Evolutionary conservation across 768 basidiomycete species (phyloP).

Genomic region (Hydnomerulius pinastri): DNA sequence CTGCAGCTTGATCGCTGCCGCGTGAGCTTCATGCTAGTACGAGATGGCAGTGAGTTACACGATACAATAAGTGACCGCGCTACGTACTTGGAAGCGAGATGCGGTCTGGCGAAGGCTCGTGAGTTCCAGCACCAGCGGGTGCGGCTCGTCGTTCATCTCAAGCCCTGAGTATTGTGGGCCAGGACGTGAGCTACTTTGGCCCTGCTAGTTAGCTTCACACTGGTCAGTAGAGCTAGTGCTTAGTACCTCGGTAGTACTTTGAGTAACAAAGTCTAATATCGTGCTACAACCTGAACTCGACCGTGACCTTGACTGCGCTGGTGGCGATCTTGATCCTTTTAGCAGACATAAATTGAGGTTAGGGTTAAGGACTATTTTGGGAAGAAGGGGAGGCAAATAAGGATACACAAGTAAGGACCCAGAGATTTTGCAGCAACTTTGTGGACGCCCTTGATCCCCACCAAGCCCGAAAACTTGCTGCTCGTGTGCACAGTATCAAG

Average conservation of each 20-base stretch:
- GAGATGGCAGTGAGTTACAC: not conserved
- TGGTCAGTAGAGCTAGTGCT: no score
- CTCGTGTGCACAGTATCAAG: not conserved
- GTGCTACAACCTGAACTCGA: no score
- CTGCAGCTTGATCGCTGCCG: conserved; percentile 66
- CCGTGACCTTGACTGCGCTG: no score
- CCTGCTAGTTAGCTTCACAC: no score
- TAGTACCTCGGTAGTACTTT: no score
- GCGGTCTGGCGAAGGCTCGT: conserved; percentile 47
- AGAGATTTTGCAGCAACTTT: not conserved
- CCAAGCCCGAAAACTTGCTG: not conserved
- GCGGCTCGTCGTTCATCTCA: conserved; percentile 34
- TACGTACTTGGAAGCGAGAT: conserved; percentile 50
- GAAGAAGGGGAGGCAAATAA: conserved; percentile 22
- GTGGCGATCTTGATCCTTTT: no score
- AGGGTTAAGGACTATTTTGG: conserved; percentile 14
- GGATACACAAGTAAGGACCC: not conserved
- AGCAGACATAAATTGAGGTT: conserved; percentile 22
- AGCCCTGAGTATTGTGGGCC: not conserved
- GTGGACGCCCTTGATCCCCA: conserved; percentile 2
- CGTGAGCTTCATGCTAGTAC: conserved; percentile 66
- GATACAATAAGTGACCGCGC: rapidly evolving
- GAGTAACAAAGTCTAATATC: no score
- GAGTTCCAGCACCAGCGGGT: conserved; percentile 50
- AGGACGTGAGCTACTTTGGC: no score